phyloP scores from a whole-genome alignment of 345 rosid species.

The Arabidopsis thaliana region TAIR10.1 NC_003074.8:20408001-20408500 shows the following conservation, averaged over 20 bases:
- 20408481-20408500: slow-evolving; percentile 80
- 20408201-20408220: neutral
- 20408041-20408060: no score
- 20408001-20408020: no score
- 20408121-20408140: no score
- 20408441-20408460: slow-evolving; percentile 38
- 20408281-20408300: neutral
- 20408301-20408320: slow-evolving; percentile 31
- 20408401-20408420: slow-evolving; percentile 48
- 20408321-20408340: slow-evolving; percentile 21
- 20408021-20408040: no score
- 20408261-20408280: neutral
- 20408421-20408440: slow-evolving; percentile 42
- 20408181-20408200: neutral
- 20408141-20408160: neutral
- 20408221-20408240: slow-evolving; percentile 10
- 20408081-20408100: no score
- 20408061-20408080: no score
- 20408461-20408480: slow-evolving; percentile 57
- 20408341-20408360: slow-evolving; percentile 19
- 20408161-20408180: slow-evolving; percentile 10
- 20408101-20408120: no score
- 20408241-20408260: neutral
- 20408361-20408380: slow-evolving; percentile 44
- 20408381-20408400: slow-evolving; percentile 55